Evolutionary conservation across 495 filamentous ascomycete genomes (phyloP), one percentile per base, ranked within the genome.

Genomic region (Neurospora cerealis): DNA sequence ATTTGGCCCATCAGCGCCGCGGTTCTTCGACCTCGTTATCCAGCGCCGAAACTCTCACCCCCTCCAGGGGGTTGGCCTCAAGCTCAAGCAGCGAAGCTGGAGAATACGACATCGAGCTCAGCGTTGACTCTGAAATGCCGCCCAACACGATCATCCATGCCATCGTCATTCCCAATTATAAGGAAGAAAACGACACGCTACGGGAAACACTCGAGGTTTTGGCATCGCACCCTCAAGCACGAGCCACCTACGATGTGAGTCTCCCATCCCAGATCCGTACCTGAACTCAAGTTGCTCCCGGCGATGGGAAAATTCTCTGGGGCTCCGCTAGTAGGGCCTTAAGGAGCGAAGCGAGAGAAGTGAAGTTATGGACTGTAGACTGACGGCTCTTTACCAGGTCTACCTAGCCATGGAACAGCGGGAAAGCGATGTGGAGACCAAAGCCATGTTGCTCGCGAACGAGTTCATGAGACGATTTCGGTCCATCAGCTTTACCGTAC

Each of bases 321-420:
- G 13, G 28, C 54, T 66, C 54, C 28, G 54, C 15, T 66, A 66
- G 24, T 66, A 66, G 54, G 28, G 54, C 28, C 34, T 17, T 19
- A 66, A 66, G 54, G 28, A 34, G 54, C 54, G 24, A 66, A 66
- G 54, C 21, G 48, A 34, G 28, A 60, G 28, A 34, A 66, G 54
- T 19, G 54, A 28, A 66, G 54, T 66, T 19, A 32, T 19, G 54
- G 28, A 62, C 54, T 62, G 6, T 34, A 21, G 54, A 66, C 54
- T 66, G 28, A 66, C 28, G 28, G 73, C 6, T 74, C 32, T 6
- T 46, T 11, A 71, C 32, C 77, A 92, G 90, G 81, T 92, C 69
- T 91, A 88, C 77, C 84, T 92, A n/a, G 90, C 89, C n/a, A 91
- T 92, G 90, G 90, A 92, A 75, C 81, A 87, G 69, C 86, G 89